Evolutionary conservation across 768 basidiomycete species (phyloP).

Genomic region (Porpolomopsis calyptriformis): DNA sequence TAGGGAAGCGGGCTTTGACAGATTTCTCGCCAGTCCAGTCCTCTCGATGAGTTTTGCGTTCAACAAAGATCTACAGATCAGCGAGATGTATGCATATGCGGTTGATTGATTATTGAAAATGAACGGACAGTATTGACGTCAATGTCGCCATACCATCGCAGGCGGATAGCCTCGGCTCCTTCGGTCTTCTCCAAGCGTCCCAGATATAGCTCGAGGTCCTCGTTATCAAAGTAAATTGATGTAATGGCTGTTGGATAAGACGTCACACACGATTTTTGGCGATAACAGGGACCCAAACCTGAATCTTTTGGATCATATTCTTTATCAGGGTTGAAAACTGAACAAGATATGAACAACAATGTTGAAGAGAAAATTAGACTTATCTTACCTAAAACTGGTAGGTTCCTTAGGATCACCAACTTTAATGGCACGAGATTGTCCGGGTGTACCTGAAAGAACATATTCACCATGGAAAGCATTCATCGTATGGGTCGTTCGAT

Average conservation of each 20-base stretch:
- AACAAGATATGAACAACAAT: neutral
- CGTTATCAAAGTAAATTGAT: slow-evolving; percentile 95
- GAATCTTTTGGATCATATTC: slow-evolving; percentile 81
- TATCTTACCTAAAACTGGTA: slow-evolving; percentile 79
- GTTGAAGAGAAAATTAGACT: neutral
- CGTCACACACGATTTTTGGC: neutral
- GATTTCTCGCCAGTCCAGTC: slow-evolving; percentile 99
- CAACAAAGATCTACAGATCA: slow-evolving; percentile 60
- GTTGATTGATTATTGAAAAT: neutral
- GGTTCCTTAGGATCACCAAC: slow-evolving; percentile 79
- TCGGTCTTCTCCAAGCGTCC: slow-evolving; percentile 97
- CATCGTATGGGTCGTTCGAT: slow-evolving; percentile 6
- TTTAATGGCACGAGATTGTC: slow-evolving; percentile 93
- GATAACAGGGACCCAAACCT: slow-evolving; percentile 29
- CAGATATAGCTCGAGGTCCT: slow-evolving; percentile 90
- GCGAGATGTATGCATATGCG: slow-evolving; percentile 4
- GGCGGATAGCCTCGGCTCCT: slow-evolving; percentile 91
- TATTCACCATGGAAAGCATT: neutral
- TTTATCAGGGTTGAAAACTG: slow-evolving; percentile 91
- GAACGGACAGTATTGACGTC: slow-evolving; percentile 61
- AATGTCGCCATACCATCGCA: slow-evolving; percentile 95
- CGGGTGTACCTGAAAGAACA: slow-evolving; percentile 52
- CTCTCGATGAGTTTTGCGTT: slow-evolving; percentile 88
- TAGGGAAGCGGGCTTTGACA: slow-evolving; percentile 91
- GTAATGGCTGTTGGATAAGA: slow-evolving; percentile 60